phyloP scores from a whole-genome alignment of 371 early-diverging fungal species.

The Mortierella polycephala region DNA sequence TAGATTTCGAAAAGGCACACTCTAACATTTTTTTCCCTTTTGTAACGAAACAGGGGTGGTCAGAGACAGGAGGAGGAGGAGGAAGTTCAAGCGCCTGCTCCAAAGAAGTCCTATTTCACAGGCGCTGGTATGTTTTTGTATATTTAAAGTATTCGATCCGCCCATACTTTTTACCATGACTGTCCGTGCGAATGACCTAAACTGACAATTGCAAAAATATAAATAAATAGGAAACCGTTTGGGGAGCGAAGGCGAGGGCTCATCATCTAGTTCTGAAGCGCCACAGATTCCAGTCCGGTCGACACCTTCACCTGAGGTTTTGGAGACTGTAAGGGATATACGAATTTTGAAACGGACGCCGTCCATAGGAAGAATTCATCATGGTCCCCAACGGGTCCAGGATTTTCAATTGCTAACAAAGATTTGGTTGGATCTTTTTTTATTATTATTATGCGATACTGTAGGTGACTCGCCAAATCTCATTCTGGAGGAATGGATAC shows the following conservation, averaged over 20 bases:
- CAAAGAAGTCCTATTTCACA: constrained; percentile 63
- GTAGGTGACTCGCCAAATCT: constrained; percentile 78
- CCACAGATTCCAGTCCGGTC: constrained; percentile 21
- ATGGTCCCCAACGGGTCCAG: not conserved
- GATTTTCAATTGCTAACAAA: constrained; percentile 5
- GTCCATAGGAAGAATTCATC: not conserved
- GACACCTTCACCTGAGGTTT: constrained; percentile 28
- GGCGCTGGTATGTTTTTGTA: constrained; percentile 63
- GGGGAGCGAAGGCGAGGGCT: constrained; percentile 76
- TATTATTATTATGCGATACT: not conserved
- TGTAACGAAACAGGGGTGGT: constrained; percentile 60
- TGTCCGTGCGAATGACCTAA: not conserved
- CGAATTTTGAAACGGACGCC: too few species aligned
- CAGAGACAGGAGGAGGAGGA: constrained; percentile 57
- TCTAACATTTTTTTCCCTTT: not conserved
- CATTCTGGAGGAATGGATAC: constrained; percentile 97
- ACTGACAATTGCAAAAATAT: not conserved
- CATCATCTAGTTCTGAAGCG: constrained; percentile 36
- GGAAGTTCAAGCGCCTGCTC: constrained; percentile 21
- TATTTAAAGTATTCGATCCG: not conserved
- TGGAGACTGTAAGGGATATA: constrained; percentile 55
- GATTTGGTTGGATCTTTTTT: not conserved
- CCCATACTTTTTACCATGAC: not conserved
- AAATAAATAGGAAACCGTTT: constrained; percentile 53
- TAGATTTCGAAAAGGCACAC: not conserved